Evolutionary conservation across 2,329 filamentous ascomycete species (phyloP), one percentile per base, ranked within the genome.

Genomic region (Trichoderma endophyticum): DNA sequence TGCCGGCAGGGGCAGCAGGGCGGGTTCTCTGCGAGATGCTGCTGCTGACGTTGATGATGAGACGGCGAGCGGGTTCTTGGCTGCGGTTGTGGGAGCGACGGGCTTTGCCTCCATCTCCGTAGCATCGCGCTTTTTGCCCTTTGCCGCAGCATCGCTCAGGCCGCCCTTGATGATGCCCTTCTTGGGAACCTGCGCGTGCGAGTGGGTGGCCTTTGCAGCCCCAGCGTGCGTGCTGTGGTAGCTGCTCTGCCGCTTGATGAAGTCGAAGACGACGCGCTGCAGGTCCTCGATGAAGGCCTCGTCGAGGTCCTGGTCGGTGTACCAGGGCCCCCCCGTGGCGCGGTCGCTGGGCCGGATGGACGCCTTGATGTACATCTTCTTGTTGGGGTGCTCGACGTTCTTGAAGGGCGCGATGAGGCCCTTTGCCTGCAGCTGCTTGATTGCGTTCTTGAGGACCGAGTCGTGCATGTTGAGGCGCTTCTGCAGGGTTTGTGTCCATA

Each of bases 331-430:
- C 62, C 96, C 96, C 0, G 94, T 97, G 61, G 97, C 93, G 73
- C 96, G 92, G 74, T 98, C 95, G 69, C 92, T 93, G 0, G 96
- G 95, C 12, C 90, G 89, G 73, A 99, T 88, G 74, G 91, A 91
- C 69, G 91, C 90, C 78, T 97, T 91, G 87, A 99, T 97, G 86
- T 96, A 99, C 88, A 97, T 97, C 83, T 97, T 97, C 80, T 96
- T 92, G 75, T 91, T 93, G 32, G 94, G 93, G 79, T 93, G 91
- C 83, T 97, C 94, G 82, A 97, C 94, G 81, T 92, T 96, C 83
- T 95, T 96, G 83, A 98, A 94, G 72, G 91, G 90, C 78, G 93
- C 92, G 81, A 99, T 94, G 79, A 97, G 90, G 43, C 90, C 90
- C 80, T 94, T 95, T 51, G 87, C 84, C 81, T 97, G 93, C 73